Base-by-base conservation (phyloP, 2,329 filamentous ascomycete species). In the Fusarium sp. region DNA sequence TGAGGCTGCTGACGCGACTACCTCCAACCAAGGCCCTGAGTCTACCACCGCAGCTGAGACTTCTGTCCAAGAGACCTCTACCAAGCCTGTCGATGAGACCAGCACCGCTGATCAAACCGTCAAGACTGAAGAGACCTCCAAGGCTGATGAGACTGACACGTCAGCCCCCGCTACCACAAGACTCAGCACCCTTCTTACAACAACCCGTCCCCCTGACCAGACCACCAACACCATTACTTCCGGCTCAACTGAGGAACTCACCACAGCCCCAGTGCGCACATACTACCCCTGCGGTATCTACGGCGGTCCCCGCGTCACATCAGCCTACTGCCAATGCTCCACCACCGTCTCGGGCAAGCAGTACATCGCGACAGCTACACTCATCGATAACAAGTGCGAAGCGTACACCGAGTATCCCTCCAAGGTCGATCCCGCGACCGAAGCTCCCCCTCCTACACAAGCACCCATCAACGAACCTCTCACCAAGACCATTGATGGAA, bases 401-500 rank as follows among this genome's bases (percentile, higher is more conserved):
- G 45, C 33, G 0, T 65, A 65, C n/a, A 65, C 56, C 3, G 63
- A 52, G 10, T 65, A 62, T 28, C 63, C 63, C 7, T 61, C 56
- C 11, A 52, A 44, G 22, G n/a, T 62, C 39, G 31, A 62, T 4
- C 63, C 63, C 0, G 39, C 63, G 2, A 65, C 63, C 1, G 63
- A 65, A 31, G 44, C 60, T 0, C 51, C 64, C 17, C 41, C 63
- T 18, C 28, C 60, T 5, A 67, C 64, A 1, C 51, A 67, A 22
- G 36, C 63, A 4, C 59, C 64, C 18, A 51, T 67, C 26, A 38
- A 64, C 18, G 42, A 55, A 15, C 66, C 66, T 2, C 38, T 67
- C 12, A 69, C 63, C 7, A 15, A 57, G 35, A 68, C 63, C 24
- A 39, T 42, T 7, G 59, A 69, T 13, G 65, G 67, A 1, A 70